phyloP scores from a whole-genome alignment of 2,329 filamentous ascomycete genomes.

The Diaporthe sp. region DNA sequence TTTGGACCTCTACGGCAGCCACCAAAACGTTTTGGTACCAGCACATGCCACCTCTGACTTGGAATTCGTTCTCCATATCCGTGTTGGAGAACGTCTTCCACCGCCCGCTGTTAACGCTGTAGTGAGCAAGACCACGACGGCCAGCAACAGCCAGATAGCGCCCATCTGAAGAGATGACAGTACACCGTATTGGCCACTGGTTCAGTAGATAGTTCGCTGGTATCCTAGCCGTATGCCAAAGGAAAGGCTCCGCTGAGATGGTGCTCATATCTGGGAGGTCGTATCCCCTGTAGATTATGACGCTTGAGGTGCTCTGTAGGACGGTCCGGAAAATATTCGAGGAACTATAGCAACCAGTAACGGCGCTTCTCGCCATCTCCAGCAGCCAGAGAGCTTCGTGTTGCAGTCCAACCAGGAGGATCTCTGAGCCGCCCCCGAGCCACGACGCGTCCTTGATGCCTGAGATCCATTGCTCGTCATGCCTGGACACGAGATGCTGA shows the following conservation, averaged over 20 bases:
- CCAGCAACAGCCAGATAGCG: conserved; percentile 98
- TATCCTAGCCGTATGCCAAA: conserved; percentile 96
- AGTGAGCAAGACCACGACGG: conserved; percentile 90
- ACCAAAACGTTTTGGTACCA: conserved; percentile 98
- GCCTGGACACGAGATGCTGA: conserved; percentile 71
- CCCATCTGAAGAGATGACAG: conserved; percentile 91
- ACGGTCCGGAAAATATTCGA: conserved; percentile 92
- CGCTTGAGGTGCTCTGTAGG: conserved; percentile 86
- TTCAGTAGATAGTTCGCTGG: conserved; percentile 87
- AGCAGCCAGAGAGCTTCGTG: conserved; percentile 88
- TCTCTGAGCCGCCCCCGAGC: conserved; percentile 89
- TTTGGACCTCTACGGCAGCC: conserved; percentile 89
- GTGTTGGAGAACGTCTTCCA: conserved; percentile 95
- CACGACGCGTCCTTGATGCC: conserved; percentile 85
- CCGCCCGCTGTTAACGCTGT: conserved; percentile 91
- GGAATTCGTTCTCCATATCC: conserved; percentile 88
- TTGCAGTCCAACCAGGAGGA: conserved; percentile 79
- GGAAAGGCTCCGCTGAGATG: conserved; percentile 89
- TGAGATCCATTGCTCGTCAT: conserved; percentile 87
- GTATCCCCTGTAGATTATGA: conserved; percentile 95
- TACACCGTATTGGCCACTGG: conserved; percentile 93
- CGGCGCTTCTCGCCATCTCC: conserved; percentile 94
- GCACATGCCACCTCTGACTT: conserved; percentile 95
- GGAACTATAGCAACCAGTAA: conserved; percentile 90
- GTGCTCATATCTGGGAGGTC: conserved; percentile 91